Conservation (phyloP, 129 eudicot genomes). For the Kitagawia praeruptora region DNA sequence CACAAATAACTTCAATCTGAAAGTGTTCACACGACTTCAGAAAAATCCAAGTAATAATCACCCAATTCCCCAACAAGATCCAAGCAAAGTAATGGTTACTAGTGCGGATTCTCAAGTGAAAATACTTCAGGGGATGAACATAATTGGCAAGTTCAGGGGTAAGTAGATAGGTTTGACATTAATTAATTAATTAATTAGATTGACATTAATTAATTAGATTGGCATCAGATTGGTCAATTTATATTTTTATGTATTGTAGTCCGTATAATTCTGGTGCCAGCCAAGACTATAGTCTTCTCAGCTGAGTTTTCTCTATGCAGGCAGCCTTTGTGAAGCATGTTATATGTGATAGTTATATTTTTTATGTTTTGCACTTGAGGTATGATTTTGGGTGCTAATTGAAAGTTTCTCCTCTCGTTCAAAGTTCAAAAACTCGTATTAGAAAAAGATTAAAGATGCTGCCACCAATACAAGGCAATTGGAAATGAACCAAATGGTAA, state of each 20-base stretch:
- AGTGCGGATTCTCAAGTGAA: constrained; percentile 83
- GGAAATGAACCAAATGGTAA: constrained; percentile 67
- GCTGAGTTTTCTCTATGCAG: not conserved
- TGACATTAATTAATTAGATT: no score
- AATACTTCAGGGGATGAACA: constrained; percentile 54
- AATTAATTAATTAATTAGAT: no score
- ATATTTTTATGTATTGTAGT: no score
- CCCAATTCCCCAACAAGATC: no score
- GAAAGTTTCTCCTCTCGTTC: not conserved
- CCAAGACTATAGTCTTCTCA: not conserved
- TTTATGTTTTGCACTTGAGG: not conserved
- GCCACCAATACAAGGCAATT: constrained; percentile 31
- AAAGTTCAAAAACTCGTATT: constrained; percentile 44
- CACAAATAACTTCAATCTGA: no score
- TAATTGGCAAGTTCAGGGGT: constrained; percentile 74
- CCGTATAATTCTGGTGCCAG: no score
- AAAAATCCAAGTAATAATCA: no score
- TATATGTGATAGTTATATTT: not conserved
- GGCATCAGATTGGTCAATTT: no score
- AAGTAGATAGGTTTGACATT: not conserved
- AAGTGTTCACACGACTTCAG: no score
- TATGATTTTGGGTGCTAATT: not conserved
- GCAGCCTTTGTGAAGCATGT: not conserved
- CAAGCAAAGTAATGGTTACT: constrained; percentile 77
- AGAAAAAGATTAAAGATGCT: constrained; percentile 19